Conservation (phyloP, 2,329 filamentous ascomycete species). For the Dactylellina leptospora region DNA sequence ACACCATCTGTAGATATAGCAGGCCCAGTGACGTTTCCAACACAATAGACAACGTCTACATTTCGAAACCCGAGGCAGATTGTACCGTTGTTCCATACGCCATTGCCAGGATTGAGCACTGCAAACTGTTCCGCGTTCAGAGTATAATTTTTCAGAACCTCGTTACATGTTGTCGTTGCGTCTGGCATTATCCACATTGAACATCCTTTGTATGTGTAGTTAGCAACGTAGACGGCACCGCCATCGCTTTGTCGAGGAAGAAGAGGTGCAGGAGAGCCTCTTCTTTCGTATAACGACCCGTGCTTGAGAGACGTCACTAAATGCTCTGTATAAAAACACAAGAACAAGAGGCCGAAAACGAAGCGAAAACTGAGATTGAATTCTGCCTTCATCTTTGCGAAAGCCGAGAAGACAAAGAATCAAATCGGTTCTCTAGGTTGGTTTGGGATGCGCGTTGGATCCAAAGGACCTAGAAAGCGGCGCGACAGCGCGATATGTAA, state of each 20-base stretch:
- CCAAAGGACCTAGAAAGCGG: not conserved
- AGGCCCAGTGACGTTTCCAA: conserved; percentile 6
- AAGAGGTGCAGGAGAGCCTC: not conserved
- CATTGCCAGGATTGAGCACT: conserved; percentile 7
- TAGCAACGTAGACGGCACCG: not conserved
- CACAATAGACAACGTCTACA: not conserved
- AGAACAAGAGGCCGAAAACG: not conserved
- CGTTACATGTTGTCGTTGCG: not conserved
- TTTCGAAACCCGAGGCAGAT: conserved; percentile 1
- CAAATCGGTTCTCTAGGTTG: too few relatives aligned
- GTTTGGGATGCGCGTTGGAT: too few relatives aligned
- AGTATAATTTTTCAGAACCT: conserved; percentile 1
- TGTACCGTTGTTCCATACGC: conserved; percentile 6
- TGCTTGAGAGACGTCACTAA: not conserved
- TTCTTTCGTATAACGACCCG: conserved; percentile 2
- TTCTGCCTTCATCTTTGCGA: conserved; percentile 5
- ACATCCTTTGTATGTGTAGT: conserved; percentile 9
- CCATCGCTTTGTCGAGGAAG: not conserved
- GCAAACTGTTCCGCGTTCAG: conserved; percentile 1
- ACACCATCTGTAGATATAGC: conserved; percentile 2
- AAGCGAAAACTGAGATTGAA: conserved; percentile 1
- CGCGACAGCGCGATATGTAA: too few relatives aligned
- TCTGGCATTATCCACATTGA: conserved; percentile 2
- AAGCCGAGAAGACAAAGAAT: not conserved
- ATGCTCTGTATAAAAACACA: conserved; percentile 11